Evolutionary conservation across 192 early-diverging fungal genomes (phyloP), one percentile per base, ranked within the genome.

Genomic region (Entomortierella parvispora): DNA sequence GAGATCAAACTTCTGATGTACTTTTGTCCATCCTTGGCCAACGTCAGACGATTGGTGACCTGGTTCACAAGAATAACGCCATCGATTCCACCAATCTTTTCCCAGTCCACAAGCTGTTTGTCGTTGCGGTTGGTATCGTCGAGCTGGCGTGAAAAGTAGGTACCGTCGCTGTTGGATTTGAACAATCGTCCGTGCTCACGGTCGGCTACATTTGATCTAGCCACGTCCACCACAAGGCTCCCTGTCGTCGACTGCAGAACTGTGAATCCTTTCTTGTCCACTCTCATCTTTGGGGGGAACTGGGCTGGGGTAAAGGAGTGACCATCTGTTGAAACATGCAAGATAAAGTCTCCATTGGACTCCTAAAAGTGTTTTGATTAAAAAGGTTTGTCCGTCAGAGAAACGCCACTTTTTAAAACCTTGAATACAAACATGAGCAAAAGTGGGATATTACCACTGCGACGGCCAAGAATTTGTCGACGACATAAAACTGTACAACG

Each of bases 11-110:
- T 88, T 50, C 79, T 87, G 43, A 97, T 68, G 46, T 85, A 63
- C 82, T 97, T 96, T 40, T 78, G 71, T 7, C 81, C 78, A 23
- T 81, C 84, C 37, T 80, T 82, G 31, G 81, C 84, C 50, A 96
- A 68, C 11, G 89, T 89, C 22, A 88, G 79, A 1, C 84, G 74
- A 57, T 99, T 97, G 31, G 68, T 66, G 1, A 98, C 93, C 32
- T 89, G 86, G 70, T 99, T 99, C n/a, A 93, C 95, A 10, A 99
- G 61, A 22, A 94, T 84, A 75, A 96, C 87, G 31, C 96, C 95
- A 25, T 89, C 83, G 11, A 98, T 84, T 4, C 96, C 93, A 8
- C 95, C 93, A 46, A 99, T 91, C 60, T 92, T 93, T 79, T 96
- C 96, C 75, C 95, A 92, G 63, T 98, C 98, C 7, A 99, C 96